Percentiles rank a stretch among this genome's conserved stretches.
These are phyloP conservation scores for Saccharomycopsis sp. DNA, from an alignment of 805 yeast species.

Conservation along the genomic window DNA sequence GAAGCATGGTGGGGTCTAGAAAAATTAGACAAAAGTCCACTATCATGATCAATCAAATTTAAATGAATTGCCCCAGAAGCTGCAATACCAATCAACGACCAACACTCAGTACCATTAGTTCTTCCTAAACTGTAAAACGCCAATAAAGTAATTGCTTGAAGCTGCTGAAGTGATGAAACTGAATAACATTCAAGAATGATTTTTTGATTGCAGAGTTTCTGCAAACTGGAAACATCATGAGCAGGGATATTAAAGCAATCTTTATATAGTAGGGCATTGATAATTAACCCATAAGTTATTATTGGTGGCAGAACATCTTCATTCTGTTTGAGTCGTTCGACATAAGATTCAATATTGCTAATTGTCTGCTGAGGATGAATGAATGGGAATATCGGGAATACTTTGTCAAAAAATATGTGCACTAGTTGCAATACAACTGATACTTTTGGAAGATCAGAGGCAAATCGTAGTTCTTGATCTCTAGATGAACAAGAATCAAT, in stretches of 20 bases:
- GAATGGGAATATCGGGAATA: neutral
- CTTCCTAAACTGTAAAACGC: neutral
- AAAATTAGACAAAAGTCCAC: neutral
- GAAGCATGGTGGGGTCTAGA: neutral
- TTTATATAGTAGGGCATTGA: neutral
- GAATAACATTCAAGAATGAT: neutral
- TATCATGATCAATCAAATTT: neutral
- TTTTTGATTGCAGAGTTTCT: neutral
- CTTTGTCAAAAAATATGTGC: neutral
- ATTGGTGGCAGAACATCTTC: neutral
- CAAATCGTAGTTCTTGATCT: neutral
- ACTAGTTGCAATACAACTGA: neutral
- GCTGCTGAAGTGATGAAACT: neutral
- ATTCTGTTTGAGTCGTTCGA: neutral
- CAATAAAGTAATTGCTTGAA: neutral
- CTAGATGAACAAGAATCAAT: too few relatives aligned
- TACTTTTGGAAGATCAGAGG: neutral
- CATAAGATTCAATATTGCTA: neutral
- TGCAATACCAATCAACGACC: constrained; percentile 1
- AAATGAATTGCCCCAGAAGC: constrained; percentile 6
- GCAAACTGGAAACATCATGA: too few relatives aligned
- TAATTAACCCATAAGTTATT: neutral
- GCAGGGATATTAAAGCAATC: neutral
- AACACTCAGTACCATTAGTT: neutral
- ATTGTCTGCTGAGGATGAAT: neutral